Conservation (phyloP, 257 asterid genomes). For the Prunella vulgaris region DNA sequence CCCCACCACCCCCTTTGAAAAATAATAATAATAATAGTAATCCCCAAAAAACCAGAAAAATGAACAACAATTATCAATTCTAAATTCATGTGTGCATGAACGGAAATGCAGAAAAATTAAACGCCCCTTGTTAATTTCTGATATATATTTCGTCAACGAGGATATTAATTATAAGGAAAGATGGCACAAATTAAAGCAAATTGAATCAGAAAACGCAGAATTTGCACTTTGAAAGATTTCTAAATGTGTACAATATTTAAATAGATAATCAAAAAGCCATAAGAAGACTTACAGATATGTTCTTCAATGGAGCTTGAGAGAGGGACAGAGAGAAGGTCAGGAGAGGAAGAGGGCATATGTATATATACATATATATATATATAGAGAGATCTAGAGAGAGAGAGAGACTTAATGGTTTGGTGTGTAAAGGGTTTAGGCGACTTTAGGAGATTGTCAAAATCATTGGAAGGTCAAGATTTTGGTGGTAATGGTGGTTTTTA, state of each 20-base stretch:
- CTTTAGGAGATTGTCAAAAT: conserved; percentile 30
- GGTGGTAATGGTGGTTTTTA: conserved; percentile 2
- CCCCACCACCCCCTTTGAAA: background rate
- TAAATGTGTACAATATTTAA: background rate
- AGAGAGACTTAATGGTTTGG: too few relatives aligned
- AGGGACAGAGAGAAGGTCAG: background rate
- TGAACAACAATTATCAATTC: background rate
- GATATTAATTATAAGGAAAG: background rate
- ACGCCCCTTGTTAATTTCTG: too few relatives aligned
- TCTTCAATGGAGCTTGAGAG: conserved; percentile 10
- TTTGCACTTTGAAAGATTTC: background rate
- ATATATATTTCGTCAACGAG: background rate
- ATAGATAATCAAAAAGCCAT: background rate
- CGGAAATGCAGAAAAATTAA: background rate
- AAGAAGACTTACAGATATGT: conserved; percentile 29
- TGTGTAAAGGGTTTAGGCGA: conserved; percentile 21
- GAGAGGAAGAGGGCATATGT: background rate
- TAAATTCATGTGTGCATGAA: conserved; percentile 9
- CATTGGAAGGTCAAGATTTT: conserved; percentile 25
- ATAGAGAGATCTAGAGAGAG: too few relatives aligned
- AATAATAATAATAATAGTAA: background rate
- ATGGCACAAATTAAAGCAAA: background rate
- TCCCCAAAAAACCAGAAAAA: background rate
- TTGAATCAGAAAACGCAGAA: background rate
- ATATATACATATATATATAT: conserved; percentile 25